Evolutionary conservation across 176 grass and related monocot species (phyloP), one percentile per base, ranked within the genome.

Genomic region (Luzula sylvatica): DNA sequence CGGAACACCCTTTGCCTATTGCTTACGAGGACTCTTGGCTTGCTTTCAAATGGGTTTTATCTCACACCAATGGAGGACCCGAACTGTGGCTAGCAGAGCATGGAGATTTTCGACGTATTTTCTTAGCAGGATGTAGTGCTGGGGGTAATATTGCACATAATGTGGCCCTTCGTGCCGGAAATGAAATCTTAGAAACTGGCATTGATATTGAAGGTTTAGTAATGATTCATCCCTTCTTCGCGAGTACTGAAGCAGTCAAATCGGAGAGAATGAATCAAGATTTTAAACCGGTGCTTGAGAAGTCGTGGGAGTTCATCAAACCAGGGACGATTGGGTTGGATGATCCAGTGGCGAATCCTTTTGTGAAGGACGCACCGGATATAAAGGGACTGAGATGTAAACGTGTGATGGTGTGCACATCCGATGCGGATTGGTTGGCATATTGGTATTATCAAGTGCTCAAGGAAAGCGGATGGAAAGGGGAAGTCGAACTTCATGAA

Each of bases 151-250:
- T 83, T 47, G 75, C 79, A 9, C 86, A 89, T 72, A 27, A 45
- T 38, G 42, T 83, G 20, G 69, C 71, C 1, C 44, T 53, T 62
- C 85, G 75, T 29, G 75, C 75, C 5, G 62, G 70, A 6, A 66
- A 65, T 45, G 50, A 46, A 29, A 26, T 4, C 13, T 8, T 11
- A 27, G 46, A 4, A 25, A 40, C 48, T 2, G 61, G 54, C 51
- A 5, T 75, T 19, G 20, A 24, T 48, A 32, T 76, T 57, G 42
- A 1, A 21, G 79, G 85, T 0, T 23, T 52, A 7, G 56, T 75
- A 32, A 15, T 89, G 4, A 73, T 70, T 44, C 85, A 83, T 68
- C 55, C 79, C 0, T 89, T 79, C 79, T 89, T 89, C 75, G 27
- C 70, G 43, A 78, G 78, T 44, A 72, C 13, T 19, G 78, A 57